Conservation (phyloP, 768 basidiomycete species). For the Obba rivulosa region DNA sequence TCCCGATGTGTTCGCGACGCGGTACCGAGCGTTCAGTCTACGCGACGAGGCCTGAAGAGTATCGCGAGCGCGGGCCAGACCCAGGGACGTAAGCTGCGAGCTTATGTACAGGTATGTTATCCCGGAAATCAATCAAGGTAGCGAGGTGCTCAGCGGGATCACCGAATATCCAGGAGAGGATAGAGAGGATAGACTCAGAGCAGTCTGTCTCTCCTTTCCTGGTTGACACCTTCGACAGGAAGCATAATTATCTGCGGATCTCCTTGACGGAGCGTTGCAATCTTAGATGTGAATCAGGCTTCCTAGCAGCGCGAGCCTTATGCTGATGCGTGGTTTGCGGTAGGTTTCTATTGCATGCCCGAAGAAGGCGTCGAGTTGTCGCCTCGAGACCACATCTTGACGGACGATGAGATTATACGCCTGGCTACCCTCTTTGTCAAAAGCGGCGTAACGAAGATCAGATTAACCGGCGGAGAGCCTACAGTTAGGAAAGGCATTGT, state of each 20-base stretch:
- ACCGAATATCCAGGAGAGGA: slow-evolving; percentile 51
- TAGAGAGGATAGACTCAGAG: slow-evolving; percentile 46
- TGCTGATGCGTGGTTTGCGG: slow-evolving; percentile 3
- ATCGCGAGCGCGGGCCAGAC: neutral
- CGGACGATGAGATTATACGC: slow-evolving; percentile 70
- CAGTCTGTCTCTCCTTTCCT: slow-evolving; percentile 47
- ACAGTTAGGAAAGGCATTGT: slow-evolving; percentile 73
- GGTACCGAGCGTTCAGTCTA: too few relatives aligned
- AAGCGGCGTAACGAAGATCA: slow-evolving; percentile 81
- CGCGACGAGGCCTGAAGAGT: too few relatives aligned
- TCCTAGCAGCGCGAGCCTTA: slow-evolving; percentile 1
- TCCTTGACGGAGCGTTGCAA: slow-evolving; percentile 86
- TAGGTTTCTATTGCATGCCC: slow-evolving; percentile 93
- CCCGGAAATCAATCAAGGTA: too few relatives aligned
- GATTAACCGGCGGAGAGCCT: slow-evolving; percentile 86
- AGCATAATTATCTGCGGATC: slow-evolving; percentile 85
- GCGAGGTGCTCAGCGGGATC: neutral
- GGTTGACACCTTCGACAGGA: slow-evolving; percentile 60
- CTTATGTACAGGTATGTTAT: slow-evolving; percentile 7
- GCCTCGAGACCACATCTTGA: slow-evolving; percentile 61
- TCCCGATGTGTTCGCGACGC: too few relatives aligned
- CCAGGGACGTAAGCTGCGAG: neutral
- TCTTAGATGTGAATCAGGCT: slow-evolving; percentile 56
- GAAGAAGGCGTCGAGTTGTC: slow-evolving; percentile 72
- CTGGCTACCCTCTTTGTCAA: slow-evolving; percentile 73